Base-by-base conservation (phyloP, 306 rosid species). In the Dryas drummondii region DNA sequence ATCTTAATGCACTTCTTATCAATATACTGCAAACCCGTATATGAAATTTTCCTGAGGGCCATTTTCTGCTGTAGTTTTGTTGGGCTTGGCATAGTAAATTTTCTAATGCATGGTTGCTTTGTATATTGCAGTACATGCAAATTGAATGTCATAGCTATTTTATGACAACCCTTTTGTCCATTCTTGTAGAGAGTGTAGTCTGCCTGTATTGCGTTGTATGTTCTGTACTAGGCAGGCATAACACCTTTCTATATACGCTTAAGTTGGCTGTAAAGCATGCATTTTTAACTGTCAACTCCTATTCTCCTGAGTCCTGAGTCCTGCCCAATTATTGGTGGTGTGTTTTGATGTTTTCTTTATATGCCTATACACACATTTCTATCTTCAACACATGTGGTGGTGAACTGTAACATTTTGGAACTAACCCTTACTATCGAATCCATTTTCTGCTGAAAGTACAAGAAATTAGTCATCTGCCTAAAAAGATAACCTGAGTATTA, bases 381-480 rank as follows among this genome's bases (percentile, higher is more conserved):
- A 7, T 10, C 50, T 54, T 71, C 66, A 45, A 55, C 44, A 42
- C 12, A 42, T 52, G 64, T 61, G 37, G 10, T 41, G 68, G 42
- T 17, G 64, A 19, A 13, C 42, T 40, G 26, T 70, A 37, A 16
- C 17, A 51, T 17, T 52, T 14, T 16, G 64, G 42, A 58, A 32
- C 41, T 26, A 55, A 55, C 5, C 60, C 22, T n/a, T 55, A 12
- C 41, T 32, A 6, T 60, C 2, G 13, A 0, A 11, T 27, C 46
- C 45, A 32, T 7, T 32, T 60, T 60, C 66, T 60, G 66, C 46
- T 60, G 66, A 60, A 60, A 60, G n/a, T 52, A 32, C 17, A 60
- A 5, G 49, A 46, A 5, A 46, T 46, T 46, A 46, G 49, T 46
- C 49, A 46, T 46, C 6, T 46, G 9, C 9, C 9, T 0, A 46